These are phyloP conservation scores for Coniochaeta prunicola DNA, from an alignment of 2,329 filamentous ascomycete species.

Conservation along the genomic window DNA sequence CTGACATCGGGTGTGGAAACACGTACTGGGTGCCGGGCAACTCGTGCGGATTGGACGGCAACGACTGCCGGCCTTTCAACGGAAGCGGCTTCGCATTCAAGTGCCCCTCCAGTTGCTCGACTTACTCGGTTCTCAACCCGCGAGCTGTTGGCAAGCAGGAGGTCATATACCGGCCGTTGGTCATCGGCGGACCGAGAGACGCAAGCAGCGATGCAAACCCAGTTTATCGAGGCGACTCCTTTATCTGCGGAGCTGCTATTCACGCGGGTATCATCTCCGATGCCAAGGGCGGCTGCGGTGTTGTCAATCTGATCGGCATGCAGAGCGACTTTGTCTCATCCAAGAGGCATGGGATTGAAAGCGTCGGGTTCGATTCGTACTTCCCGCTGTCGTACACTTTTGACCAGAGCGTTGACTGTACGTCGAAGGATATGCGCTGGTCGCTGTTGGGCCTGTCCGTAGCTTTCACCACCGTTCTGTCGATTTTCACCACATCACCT, in stretches of 20 bases:
- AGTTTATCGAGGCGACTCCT: conserved; percentile 78
- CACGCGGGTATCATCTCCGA: conserved; percentile 66
- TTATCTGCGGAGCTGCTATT: conserved; percentile 69
- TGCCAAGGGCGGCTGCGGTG: conserved; percentile 63
- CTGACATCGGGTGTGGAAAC: conserved; percentile 57
- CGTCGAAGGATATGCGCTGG: conserved; percentile 76
- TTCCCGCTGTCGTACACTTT: conserved; percentile 88
- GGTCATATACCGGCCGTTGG: conserved; percentile 55
- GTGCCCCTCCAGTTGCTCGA: conserved; percentile 66
- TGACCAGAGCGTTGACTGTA: conserved; percentile 54
- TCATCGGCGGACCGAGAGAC: conserved; percentile 59
- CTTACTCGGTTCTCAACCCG: conserved; percentile 59
- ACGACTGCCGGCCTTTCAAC: conserved; percentile 67
- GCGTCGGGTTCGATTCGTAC: conserved; percentile 73
- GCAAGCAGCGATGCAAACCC: conserved; percentile 33
- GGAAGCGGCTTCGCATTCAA: conserved; percentile 65
- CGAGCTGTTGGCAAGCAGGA: conserved; percentile 67
- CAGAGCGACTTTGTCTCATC: conserved; percentile 54
- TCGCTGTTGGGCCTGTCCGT: conserved; percentile 73
- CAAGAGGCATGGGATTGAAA: conserved; percentile 66
- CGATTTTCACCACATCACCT: conserved; percentile 73
- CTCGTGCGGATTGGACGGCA: conserved; percentile 66
- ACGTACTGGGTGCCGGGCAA: conserved; percentile 68
- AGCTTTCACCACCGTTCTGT: conserved; percentile 69
- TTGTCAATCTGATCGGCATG: conserved; percentile 57